These are phyloP conservation scores for Theileria orientalis DNA, from an alignment of 169 alveolate species.

Conservation along the genomic window DNA sequence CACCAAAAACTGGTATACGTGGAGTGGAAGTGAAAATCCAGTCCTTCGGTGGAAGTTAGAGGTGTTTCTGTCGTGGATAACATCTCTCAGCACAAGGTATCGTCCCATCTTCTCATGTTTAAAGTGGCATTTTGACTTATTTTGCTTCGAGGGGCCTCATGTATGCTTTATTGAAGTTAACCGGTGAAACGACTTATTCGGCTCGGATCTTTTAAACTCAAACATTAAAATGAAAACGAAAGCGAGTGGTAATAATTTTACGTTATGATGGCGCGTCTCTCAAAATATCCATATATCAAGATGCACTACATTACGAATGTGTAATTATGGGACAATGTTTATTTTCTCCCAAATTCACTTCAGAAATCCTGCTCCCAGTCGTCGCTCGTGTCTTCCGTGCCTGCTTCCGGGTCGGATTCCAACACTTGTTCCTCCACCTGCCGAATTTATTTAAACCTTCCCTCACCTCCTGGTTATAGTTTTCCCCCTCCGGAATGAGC, in stretches of 20 bases:
- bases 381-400: constrained; percentile 24
- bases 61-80: constrained; percentile 30
- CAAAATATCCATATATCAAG: not conserved
- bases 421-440: constrained; percentile 41
- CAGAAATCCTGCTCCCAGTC: constrained; percentile 70
- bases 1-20: constrained; percentile 54
- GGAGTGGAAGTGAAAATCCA: constrained; percentile 73
- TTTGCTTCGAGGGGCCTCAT: not conserved
- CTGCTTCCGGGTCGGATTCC: constrained; percentile 25
- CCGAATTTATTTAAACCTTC: not conserved
- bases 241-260: not conserved
- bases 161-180: not conserved
- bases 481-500: constrained; percentile 79
- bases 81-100: constrained; percentile 47
- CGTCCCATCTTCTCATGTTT: not conserved
- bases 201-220: not conserved
- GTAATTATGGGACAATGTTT: not conserved
- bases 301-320: constrained; percentile 15
- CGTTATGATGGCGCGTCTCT: not conserved
- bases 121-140: not conserved
- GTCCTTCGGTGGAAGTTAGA: constrained; percentile 58
- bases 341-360: constrained; percentile 2
- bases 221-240: not conserved
- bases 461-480: constrained; percentile 71
- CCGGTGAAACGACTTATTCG: not conserved